Conservation (phyloP, 2,329 filamentous ascomycete species). For the Boeremia lycopersici region DNA sequence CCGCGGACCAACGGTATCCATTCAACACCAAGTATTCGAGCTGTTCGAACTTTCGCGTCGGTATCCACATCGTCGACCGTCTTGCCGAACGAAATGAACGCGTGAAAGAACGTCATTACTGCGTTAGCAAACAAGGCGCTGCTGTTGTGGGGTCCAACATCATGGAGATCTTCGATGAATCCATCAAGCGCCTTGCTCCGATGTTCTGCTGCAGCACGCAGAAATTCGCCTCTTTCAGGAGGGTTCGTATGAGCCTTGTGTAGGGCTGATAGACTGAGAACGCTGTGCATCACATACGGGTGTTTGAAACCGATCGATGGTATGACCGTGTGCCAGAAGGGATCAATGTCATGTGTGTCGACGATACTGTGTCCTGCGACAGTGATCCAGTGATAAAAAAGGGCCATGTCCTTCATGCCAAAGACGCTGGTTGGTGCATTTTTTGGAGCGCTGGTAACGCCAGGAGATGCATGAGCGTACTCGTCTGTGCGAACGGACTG, state of each 20-base stretch:
- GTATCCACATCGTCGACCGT: background rate
- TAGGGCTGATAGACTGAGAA: slow-evolving; percentile 25
- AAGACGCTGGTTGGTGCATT: slow-evolving; percentile 1
- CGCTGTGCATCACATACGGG: slow-evolving; percentile 22
- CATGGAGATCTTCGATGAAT: slow-evolving; percentile 16
- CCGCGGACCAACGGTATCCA: slow-evolving; percentile 27
- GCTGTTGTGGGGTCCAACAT: slow-evolving; percentile 9
- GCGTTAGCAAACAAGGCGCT: slow-evolving; percentile 24
- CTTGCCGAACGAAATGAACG: slow-evolving; percentile 21
- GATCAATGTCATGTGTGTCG: slow-evolving; percentile 1
- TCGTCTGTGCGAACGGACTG: background rate
- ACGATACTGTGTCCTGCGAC: slow-evolving; percentile 21
- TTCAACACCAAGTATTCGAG: slow-evolving; percentile 21
- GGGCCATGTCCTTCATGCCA: slow-evolving; percentile 20
- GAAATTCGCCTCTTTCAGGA: background rate
- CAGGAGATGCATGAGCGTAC: background rate
- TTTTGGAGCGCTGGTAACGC: background rate
- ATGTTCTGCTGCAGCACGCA: slow-evolving; percentile 18
- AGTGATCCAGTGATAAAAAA: slow-evolving; percentile 29
- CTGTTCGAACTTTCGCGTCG: slow-evolving; percentile 3
- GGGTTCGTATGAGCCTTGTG: slow-evolving; percentile 23
- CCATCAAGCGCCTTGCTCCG: slow-evolving; percentile 19
- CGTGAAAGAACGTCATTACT: slow-evolving; percentile 18
- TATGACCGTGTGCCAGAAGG: slow-evolving; percentile 22
- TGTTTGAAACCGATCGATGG: slow-evolving; percentile 22